Evolutionary conservation across 768 basidiomycete genomes (phyloP).

Genomic region (Tricholoma furcatifolium): DNA sequence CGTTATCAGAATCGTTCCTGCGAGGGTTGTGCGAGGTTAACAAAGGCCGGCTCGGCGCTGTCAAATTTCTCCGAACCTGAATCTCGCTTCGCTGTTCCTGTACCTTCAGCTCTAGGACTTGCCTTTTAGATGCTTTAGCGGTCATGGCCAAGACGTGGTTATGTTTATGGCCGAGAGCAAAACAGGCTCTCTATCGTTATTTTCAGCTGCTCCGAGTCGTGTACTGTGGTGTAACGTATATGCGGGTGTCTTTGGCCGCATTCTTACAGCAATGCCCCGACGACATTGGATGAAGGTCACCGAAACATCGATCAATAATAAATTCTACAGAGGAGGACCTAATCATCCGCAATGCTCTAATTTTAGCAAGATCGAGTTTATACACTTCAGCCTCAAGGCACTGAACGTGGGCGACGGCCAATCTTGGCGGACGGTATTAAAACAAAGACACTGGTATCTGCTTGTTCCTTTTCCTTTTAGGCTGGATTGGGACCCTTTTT

Average conservation of each 20-base stretch:
- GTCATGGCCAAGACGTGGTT: too few relatives aligned
- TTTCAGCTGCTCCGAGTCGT: too few relatives aligned
- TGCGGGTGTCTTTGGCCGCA: too few relatives aligned
- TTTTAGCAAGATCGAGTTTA: slow-evolving; percentile 1
- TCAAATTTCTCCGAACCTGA: background rate
- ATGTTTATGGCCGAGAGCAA: too few relatives aligned
- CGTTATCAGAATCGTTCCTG: too few relatives aligned
- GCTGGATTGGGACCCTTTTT: background rate
- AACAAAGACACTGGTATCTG: slow-evolving; percentile 6
- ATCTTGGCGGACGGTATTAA: background rate
- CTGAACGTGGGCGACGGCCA: slow-evolving; percentile 8
- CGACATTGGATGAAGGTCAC: background rate
- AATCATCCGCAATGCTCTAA: slow-evolving; percentile 2
- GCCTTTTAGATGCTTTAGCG: background rate
- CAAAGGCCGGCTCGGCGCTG: background rate
- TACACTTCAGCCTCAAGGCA: background rate
- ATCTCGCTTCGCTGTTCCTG: background rate
- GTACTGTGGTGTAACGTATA: too few relatives aligned
- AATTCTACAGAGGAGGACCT: background rate
- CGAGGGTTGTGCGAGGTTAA: background rate
- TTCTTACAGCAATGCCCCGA: background rate
- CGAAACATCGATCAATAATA: background rate
- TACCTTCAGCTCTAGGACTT: background rate
- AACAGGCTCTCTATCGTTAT: too few relatives aligned
- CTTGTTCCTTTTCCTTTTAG: background rate